Base-by-base conservation (phyloP, 1,284 basidiomycete genomes). In the Ustilago loliicola region DNA sequence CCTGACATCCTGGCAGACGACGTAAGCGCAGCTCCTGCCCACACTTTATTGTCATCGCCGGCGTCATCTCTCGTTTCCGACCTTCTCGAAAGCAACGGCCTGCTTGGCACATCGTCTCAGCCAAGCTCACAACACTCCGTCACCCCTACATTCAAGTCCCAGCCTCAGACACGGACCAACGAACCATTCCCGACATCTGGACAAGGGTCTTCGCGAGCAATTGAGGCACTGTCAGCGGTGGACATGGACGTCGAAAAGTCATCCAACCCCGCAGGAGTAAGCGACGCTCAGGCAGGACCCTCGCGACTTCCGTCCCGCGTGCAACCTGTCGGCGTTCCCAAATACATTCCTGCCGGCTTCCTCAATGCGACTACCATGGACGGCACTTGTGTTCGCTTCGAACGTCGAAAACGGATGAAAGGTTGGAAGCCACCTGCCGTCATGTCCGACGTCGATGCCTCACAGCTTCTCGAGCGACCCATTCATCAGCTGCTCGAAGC, bases 271-370 rank as follows among this genome's bases (percentile, higher is more conserved):
- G 19, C 54, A n/a, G 51, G 11, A 23, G 47, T 17, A 21, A 29
- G 1, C 45, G 32, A 45, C 9, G 63, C 25, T 21, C 52, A 34
- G 47, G 66, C 62, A 21, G 66, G 66, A 2, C 66, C 72, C 3
- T 68, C 72, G 2, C 61, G 65, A 50, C 58, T 68, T 4, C 51
- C 62, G 3, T 6, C 55, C 8, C 61, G 51, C 42, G 34, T n/a
- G 3, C 61, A 58, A 3, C 61, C 59, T 10, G 32, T 48, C 27
- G 55, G 47, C 47, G 60, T 83, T 8, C 83, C 83, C 36, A 80
- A 80, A 61, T 84, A 83, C 51, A 82, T 85, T 17, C 84, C 84
- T 10, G 82, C 81, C 4, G 82, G 80, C 30, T 72, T 80, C 30
- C 38, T 76, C 11, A 30, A 50, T 2, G 83, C 80, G 1, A 71